Evolutionary conservation across 345 rosid genomes (phyloP).

Genomic region (Nasturtium officinale): DNA sequence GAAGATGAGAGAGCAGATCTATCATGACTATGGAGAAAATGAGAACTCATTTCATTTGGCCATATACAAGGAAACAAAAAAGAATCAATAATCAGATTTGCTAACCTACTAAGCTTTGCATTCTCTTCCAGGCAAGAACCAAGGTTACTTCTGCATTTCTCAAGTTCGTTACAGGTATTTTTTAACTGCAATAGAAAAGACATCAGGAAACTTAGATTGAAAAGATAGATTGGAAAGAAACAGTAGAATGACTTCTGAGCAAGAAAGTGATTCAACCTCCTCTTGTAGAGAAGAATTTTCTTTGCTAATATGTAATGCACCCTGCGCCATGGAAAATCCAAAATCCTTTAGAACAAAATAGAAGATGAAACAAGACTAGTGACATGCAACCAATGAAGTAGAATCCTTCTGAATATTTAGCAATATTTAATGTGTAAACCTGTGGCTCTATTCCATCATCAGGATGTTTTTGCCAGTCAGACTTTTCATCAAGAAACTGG

Average conservation of each 20-base stretch:
- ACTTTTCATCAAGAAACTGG: conserved; percentile 60
- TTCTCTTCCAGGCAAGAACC: conserved; percentile 80
- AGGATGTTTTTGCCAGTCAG: conserved; percentile 48
- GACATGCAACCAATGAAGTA: conserved; percentile 10
- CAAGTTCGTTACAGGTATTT: conserved; percentile 61
- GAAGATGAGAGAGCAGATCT: conserved; percentile 30
- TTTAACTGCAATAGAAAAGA: conserved; percentile 54
- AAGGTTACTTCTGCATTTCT: conserved; percentile 68
- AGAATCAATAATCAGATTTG: conserved; percentile 35
- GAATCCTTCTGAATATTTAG: neutral
- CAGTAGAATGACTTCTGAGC: conserved; percentile 25
- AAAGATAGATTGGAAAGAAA: conserved; percentile 22
- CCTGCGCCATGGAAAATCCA: conserved; percentile 47
- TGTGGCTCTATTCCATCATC: conserved; percentile 48
- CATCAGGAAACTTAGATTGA: conserved; percentile 22
- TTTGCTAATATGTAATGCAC: conserved; percentile 47
- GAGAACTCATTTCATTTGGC: conserved; percentile 11
- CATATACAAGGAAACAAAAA: conserved; percentile 20
- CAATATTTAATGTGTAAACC: conserved; percentile 45
- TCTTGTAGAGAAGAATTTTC: conserved; percentile 56
- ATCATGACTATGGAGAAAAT: conserved; percentile 28
- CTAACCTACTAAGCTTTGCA: conserved; percentile 72
- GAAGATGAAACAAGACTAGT: neutral
- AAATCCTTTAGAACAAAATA: neutral
- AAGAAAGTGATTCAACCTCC: conserved; percentile 58